Conservation (phyloP, 148 eudicot genomes). For the Hydrangea macrophylla region DNA sequence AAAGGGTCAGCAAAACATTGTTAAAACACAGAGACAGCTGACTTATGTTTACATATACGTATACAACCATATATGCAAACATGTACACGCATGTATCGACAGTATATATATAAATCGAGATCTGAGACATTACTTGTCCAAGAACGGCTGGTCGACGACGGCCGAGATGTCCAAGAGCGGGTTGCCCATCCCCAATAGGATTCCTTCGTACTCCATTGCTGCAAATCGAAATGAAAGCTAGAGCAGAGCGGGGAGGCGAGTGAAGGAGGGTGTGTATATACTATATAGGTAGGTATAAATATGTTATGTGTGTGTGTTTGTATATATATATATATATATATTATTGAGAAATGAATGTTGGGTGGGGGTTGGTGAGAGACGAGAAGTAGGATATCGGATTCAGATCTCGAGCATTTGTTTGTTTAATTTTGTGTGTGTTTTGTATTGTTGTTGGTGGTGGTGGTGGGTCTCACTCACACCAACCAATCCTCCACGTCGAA, state of each 20-base stretch:
- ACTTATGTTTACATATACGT: background rate
- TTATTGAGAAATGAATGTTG: background rate
- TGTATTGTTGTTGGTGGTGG: background rate
- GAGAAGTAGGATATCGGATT: slow-evolving; percentile 3
- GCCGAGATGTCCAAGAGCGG: slow-evolving; percentile 72
- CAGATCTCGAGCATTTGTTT: slow-evolving; percentile 14
- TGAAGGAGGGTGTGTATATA: background rate
- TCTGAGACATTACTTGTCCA: slow-evolving; percentile 43
- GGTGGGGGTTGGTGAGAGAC: no score
- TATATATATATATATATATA: background rate
- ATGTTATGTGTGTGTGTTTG: no score
- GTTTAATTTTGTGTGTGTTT: background rate
- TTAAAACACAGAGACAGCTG: background rate
- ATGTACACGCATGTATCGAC: background rate
- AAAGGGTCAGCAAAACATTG: background rate
- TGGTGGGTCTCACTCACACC: slow-evolving; percentile 4
- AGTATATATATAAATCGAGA: background rate
- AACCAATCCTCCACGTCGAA: no score
- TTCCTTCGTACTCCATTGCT: slow-evolving; percentile 53
- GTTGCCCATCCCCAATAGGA: slow-evolving; percentile 74
- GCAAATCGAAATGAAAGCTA: background rate
- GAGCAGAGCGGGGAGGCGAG: slow-evolving; percentile 10
- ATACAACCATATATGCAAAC: no score
- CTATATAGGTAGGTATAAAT: no score
- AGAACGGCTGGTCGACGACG: slow-evolving; percentile 61